Evolutionary conservation across 768 basidiomycete species (phyloP), one percentile per base, ranked within the genome.

Genomic region (Paxillus rubicundulus): DNA sequence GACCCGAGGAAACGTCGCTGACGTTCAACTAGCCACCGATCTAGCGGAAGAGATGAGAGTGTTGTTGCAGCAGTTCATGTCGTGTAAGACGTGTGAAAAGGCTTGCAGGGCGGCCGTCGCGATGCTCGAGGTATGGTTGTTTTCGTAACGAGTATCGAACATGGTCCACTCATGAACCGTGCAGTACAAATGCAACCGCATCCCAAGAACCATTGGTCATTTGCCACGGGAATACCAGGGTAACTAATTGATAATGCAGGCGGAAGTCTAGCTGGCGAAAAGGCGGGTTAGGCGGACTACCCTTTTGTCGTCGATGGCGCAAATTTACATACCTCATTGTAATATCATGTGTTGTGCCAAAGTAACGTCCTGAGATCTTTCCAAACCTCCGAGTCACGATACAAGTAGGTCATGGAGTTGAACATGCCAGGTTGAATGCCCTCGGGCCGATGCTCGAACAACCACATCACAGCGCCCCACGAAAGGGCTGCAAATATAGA

Each of bases 401-500:
- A 99, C 36, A 99, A 78, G 70, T 98, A 99, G 52, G 80, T 82
- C 95, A 97, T 98, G 16, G 89, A 90, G 73, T 83, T 91, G 76
- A 92, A 93, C 92, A 98, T 92, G 52, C 95, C 97, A 16, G 92
- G 91, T 63, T 98, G 94, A 54, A 99, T 84, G n/a, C 85, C 86
- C 72, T 98, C 87, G 45, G 89, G 84, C 18, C 82, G 78, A 69
- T 97, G 78, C 63, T 85, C 79, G 80, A 95, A 98, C 55, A 97
- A 73, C 82, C 88, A 99, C 96, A 99, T 98, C 42, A 98, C 95
- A 8, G 87, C 80, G 40, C 92, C 97, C 97, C 97, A 98, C 30
- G 86, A 81, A 13, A 98, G 59, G 0, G 94, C 91, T 3, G 94
- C 89, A 55, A 95, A 93, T 41, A 89, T 64, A 1, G 88, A 83